These are phyloP conservation scores for Paracoccidioides lutzii DNA, from an alignment of 2,329 filamentous ascomycete species.

Conservation along the genomic window DNA sequence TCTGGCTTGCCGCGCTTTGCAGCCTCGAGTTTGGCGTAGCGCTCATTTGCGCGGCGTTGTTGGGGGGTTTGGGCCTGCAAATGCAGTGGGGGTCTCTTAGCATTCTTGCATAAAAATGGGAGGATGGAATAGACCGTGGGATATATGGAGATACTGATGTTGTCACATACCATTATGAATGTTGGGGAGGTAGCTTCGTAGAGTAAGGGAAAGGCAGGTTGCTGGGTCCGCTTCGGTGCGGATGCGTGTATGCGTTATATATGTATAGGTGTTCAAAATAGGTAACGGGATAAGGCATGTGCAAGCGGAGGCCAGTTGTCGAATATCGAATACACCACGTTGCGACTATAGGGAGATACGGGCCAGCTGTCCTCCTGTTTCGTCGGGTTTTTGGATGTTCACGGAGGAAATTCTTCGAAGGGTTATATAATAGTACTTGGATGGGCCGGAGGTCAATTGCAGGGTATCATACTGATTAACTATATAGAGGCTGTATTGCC, in stretches of 20 bases:
- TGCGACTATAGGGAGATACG: background rate
- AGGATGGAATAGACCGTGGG: background rate
- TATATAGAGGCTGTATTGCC: background rate
- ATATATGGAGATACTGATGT: background rate
- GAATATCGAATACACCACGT: background rate
- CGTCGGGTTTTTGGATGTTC: background rate
- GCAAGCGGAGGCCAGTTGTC: background rate
- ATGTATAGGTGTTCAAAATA: background rate
- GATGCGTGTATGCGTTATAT: background rate
- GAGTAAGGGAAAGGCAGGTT: no score
- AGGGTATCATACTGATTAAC: no score
- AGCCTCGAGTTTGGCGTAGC: constrained; percentile 46
- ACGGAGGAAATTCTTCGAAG: no score
- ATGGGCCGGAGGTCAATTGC: no score
- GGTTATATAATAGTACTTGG: background rate
- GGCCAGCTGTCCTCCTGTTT: constrained; percentile 4
- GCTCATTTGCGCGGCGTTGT: constrained; percentile 51
- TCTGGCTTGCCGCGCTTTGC: constrained; percentile 46
- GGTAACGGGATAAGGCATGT: background rate
- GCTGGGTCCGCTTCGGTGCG: background rate
- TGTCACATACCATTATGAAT: background rate
- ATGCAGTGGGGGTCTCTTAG: background rate
- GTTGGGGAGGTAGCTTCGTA: background rate
- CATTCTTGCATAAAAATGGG: background rate
- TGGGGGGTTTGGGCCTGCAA: constrained; percentile 51